Percentiles rank a stretch among this genome's conserved stretches.
These are phyloP conservation scores for Diplodia scrobiculata DNA, from an alignment of 2,329 filamentous ascomycete genomes.

Conservation along the genomic window DNA sequence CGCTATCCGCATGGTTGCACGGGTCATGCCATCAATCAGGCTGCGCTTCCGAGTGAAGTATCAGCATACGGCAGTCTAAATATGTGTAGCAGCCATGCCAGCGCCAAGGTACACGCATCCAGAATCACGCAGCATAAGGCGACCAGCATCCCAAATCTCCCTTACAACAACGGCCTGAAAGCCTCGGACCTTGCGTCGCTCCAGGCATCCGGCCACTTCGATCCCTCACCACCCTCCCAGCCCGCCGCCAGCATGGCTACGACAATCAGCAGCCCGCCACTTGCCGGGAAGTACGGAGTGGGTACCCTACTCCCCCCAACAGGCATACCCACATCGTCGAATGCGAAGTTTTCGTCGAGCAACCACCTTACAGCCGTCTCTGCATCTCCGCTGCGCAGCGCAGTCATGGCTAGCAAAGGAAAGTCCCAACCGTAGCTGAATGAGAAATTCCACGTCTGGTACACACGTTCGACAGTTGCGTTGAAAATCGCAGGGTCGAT, in stretches of 20 bases:
- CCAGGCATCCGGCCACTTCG: slow-evolving; percentile 55
- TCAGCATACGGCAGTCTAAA: background rate
- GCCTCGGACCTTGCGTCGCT: slow-evolving; percentile 51
- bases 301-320: slow-evolving; percentile 56
- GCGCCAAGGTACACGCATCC: background rate
- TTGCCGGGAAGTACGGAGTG: slow-evolving; percentile 61
- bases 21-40: background rate
- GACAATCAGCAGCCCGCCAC: slow-evolving; percentile 54
- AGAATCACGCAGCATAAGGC: slow-evolving; percentile 9
- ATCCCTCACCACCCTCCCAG: slow-evolving; percentile 56
- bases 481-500: slow-evolving; percentile 39
- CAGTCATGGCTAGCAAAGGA: slow-evolving; percentile 40
- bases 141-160: background rate
- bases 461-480: slow-evolving; percentile 38
- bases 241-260: slow-evolving; percentile 60
- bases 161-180: slow-evolving; percentile 44
- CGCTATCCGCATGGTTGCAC: background rate
- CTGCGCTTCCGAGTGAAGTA: background rate
- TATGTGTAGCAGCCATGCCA: background rate
- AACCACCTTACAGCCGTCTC: slow-evolving; percentile 44
- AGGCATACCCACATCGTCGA: slow-evolving; percentile 61
- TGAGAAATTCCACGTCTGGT: slow-evolving; percentile 43
- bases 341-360: slow-evolving; percentile 55
- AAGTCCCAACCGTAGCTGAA: slow-evolving; percentile 44
- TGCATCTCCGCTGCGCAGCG: slow-evolving; percentile 37